phyloP scores from a whole-genome alignment of 306 rosid species.

The Cyclanthera cordifolia region DNA sequence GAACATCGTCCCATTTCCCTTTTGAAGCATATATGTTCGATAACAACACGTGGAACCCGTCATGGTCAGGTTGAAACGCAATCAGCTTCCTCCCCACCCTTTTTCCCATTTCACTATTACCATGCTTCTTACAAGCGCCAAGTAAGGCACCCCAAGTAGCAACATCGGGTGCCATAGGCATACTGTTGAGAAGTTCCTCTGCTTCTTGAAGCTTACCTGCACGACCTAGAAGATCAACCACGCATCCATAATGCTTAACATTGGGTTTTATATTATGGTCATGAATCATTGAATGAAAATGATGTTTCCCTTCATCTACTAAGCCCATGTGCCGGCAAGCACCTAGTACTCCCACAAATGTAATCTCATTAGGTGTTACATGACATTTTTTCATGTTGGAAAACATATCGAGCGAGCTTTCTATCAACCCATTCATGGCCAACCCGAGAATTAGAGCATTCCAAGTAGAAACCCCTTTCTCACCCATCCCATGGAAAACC shows the following conservation, averaged over 20 bases:
- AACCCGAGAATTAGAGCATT: constrained; percentile 78
- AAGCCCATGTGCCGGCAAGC: constrained; percentile 14
- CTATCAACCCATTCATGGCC: constrained; percentile 66
- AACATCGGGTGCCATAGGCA: constrained; percentile 40
- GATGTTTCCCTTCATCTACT: constrained; percentile 16
- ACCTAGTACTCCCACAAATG: constrained; percentile 51
- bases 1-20: constrained; percentile 67
- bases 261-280: constrained; percentile 47
- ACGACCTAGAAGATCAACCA: constrained; percentile 86
- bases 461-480: constrained; percentile 67
- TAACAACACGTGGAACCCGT: constrained; percentile 74
- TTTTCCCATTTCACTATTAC: constrained; percentile 56
- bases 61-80: constrained; percentile 62
- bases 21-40: constrained; percentile 70
- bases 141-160: constrained; percentile 94
- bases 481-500: constrained; percentile 45
- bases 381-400: constrained; percentile 42
- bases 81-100: constrained; percentile 54
- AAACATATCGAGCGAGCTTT: constrained; percentile 50
- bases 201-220: constrained; percentile 66
- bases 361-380: constrained; percentile 63
- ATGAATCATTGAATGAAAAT: constrained; percentile 54
- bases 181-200: constrained; percentile 38
- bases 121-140: constrained; percentile 59
- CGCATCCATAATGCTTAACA: constrained; percentile 71